Conservation (phyloP, 2,329 filamentous ascomycete genomes). For the Alternaria burnsii region DNA sequence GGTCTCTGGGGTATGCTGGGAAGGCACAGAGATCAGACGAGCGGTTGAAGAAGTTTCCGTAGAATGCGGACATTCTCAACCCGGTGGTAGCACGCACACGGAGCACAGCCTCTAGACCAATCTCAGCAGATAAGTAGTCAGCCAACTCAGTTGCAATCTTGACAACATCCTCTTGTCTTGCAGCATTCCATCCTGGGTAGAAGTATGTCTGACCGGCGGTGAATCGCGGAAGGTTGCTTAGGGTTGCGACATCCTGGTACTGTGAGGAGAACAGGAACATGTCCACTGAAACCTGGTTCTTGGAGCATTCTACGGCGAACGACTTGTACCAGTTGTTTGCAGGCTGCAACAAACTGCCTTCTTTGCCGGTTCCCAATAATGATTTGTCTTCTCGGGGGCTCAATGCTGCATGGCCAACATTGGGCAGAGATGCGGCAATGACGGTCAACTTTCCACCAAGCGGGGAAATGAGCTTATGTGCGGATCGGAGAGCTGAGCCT, state of each 20-base stretch:
- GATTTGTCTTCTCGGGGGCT: constrained; percentile 93
- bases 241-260: constrained; percentile 92
- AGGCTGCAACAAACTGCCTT: constrained; percentile 86
- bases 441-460: constrained; percentile 96
- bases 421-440: constrained; percentile 87
- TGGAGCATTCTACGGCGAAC: constrained; percentile 98
- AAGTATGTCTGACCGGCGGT: constrained; percentile 98
- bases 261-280: constrained; percentile 50
- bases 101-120: constrained; percentile 93
- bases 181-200: constrained; percentile 97
- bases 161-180: constrained; percentile 91
- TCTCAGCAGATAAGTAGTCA: constrained; percentile 95
- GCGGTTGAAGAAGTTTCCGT: constrained; percentile 99
- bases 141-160: constrained; percentile 98
- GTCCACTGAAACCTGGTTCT: constrained; percentile 92
- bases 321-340: constrained; percentile 98
- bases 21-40: constrained; percentile 98
- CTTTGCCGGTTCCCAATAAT: constrained; percentile 90
- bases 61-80: constrained; percentile 95
- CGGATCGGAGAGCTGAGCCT: constrained; percentile 90
- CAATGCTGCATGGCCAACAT: constrained; percentile 89
- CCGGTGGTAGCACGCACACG: constrained; percentile 95
- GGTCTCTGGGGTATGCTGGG: constrained; percentile 95
- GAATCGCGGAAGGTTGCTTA: constrained; percentile 94
- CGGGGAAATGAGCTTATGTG: constrained; percentile 93